phyloP scores from a whole-genome alignment of 345 rosid species.

The Corchorus olitorius region DNA sequence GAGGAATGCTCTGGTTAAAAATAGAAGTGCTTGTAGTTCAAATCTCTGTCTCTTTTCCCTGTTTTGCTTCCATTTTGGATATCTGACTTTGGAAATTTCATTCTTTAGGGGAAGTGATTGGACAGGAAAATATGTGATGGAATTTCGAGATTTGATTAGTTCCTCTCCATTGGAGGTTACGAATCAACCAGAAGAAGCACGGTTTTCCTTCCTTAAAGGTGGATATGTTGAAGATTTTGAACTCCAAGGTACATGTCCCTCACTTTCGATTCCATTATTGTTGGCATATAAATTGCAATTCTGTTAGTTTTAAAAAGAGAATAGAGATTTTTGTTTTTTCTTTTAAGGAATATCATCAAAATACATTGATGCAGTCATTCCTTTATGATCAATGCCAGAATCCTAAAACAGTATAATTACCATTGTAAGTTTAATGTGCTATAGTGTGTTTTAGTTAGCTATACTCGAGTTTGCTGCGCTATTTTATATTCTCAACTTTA shows the following conservation, averaged over 20 bases:
- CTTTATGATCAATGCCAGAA: not conserved
- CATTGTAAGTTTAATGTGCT: not conserved
- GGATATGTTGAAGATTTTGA: slow-evolving; percentile 74
- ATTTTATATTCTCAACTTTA: not conserved
- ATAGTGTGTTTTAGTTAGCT: not conserved
- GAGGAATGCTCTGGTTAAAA: not conserved
- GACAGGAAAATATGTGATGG: slow-evolving; percentile 88
- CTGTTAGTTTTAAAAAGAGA: not conserved
- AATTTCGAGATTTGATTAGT: slow-evolving; percentile 67
- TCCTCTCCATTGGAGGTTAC: slow-evolving; percentile 40
- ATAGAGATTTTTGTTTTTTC: not conserved
- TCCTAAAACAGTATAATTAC: not conserved
- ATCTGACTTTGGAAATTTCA: not conserved
- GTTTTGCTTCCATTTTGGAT: slow-evolving; percentile 7
- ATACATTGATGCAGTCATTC: not conserved
- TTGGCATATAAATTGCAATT: not conserved
- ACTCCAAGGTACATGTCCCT: slow-evolving; percentile 39
- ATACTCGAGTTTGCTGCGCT: not conserved
- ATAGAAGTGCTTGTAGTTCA: not conserved
- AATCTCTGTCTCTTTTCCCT: not conserved
- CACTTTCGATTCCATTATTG: not conserved
- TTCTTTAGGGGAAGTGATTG: slow-evolving; percentile 74
- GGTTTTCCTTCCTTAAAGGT: slow-evolving; percentile 81
- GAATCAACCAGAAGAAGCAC: slow-evolving; percentile 72
- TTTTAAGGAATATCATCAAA: not conserved